Percentiles rank a stretch among this genome's conserved stretches.
Conservation (phyloP, 768 basidiomycete genomes). For the Phaffia tasmanica region DNA sequence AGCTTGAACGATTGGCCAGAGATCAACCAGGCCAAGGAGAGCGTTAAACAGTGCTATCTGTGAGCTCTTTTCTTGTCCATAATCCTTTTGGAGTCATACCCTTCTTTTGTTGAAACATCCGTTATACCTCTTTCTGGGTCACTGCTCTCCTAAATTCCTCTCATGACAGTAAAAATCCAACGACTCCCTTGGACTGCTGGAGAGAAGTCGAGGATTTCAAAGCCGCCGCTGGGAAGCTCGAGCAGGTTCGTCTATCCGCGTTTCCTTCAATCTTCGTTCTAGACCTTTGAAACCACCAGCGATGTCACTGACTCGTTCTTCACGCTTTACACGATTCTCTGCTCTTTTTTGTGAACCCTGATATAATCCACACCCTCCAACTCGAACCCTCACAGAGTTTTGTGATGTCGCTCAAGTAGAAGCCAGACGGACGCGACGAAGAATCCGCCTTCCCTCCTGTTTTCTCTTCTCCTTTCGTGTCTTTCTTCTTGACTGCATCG, state of each 20-base stretch:
- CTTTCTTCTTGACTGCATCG: background rate
- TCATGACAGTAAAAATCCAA: conserved; percentile 31
- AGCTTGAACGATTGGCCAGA: conserved; percentile 31
- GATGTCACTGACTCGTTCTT: background rate
- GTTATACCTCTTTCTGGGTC: background rate
- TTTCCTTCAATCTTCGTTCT: background rate
- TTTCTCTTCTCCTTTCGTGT: background rate
- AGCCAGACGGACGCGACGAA: too few species aligned
- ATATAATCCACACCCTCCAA: background rate
- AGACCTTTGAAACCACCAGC: too few species aligned
- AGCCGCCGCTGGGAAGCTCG: conserved; percentile 36
- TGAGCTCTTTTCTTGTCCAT: conserved; percentile 26
- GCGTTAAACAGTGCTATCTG: conserved; percentile 36
- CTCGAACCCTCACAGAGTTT: background rate
- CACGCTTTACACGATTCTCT: background rate
- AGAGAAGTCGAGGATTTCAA: conserved; percentile 38
- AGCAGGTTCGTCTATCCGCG: conserved; percentile 33
- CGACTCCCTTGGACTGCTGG: conserved; percentile 39
- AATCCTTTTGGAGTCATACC: background rate
- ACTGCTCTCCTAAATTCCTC: background rate
- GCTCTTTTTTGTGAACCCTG: background rate
- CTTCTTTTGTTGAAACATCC: background rate
- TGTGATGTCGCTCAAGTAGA: too few species aligned
- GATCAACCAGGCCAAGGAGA: conserved; percentile 32
- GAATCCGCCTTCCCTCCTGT: background rate